Conservation (phyloP, 1,284 basidiomycete genomes). For the Dichomitus squalens region DNA sequence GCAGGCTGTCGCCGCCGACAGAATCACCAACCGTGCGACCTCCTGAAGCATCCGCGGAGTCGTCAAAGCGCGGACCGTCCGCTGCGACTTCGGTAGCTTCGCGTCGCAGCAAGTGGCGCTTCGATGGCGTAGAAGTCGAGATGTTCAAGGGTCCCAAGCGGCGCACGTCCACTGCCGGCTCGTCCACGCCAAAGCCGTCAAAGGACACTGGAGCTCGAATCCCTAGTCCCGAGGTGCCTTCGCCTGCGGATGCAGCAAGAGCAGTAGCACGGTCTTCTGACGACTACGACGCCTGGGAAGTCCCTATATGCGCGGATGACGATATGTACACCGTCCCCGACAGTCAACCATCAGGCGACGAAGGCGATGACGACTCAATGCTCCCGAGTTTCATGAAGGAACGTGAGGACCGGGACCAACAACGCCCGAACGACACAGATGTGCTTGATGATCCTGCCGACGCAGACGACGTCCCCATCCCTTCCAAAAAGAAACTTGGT, state of each 20-base stretch:
- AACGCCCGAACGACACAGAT: not conserved
- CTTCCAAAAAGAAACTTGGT: not conserved
- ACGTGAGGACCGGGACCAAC: not conserved
- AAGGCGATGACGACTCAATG: constrained; percentile 9
- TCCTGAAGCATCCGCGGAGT: not conserved
- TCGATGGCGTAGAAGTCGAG: constrained; percentile 6
- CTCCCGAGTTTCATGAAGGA: constrained; percentile 18
- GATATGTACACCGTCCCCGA: constrained; percentile 9
- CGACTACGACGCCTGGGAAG: constrained; percentile 24
- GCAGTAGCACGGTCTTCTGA: constrained; percentile 1
- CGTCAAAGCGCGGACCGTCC: not conserved
- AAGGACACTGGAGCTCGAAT: constrained; percentile 1
- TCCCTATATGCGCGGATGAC: constrained; percentile 8
- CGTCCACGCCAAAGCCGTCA: not conserved
- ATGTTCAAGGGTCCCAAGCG: not conserved
- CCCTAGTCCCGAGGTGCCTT: not conserved
- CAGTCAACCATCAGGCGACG: constrained; percentile 12
- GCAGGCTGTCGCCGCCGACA: not conserved
- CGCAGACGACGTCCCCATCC: not conserved
- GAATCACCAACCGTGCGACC: not conserved
- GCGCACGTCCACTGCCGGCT: not conserved
- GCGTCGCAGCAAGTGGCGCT: constrained; percentile 3
- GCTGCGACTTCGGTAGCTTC: not conserved
- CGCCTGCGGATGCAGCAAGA: not conserved
- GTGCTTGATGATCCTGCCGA: not conserved